Base-by-base conservation (phyloP, 345 rosid species). In the Eucalyptus virginea region DNA sequence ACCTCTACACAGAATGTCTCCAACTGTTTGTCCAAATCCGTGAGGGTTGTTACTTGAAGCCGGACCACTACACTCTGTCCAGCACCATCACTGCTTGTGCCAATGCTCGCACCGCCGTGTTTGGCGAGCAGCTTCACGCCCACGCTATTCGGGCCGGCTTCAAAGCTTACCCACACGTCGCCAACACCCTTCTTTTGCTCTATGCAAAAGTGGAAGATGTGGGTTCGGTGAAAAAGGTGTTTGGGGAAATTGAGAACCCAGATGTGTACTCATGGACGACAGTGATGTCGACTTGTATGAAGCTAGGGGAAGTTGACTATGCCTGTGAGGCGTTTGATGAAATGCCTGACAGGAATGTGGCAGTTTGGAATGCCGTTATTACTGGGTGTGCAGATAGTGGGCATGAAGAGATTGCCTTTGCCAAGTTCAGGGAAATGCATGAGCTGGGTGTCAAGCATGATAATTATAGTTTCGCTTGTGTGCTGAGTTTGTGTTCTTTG, bases 201-300 rank as follows among this genome's bases (percentile, higher is more conserved):
- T 94, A 94, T 67, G 94, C 94, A 52, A 95, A 90, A 87, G 86
- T 91, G 26, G 90, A 88, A 34, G 91, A 93, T 81, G 88, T 92
- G 40, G 85, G 9, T 87, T 96, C 94, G 1, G 89, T 93, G 81
- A 91, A 93, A 88, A 91, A 92, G 91, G 91, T 45, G 40, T 97
- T 97, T 87, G 69, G 42, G 40, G 97, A 97, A 88, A 96, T 94
- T 16, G 83, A 86, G 26, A 88, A 90, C 86, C 98, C 97, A 16
- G 97, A 96, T 90, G 96, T 90, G 89, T 95, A 93, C 91, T 95
- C 98, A 21, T 93, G 96, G 94, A 95, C 98, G 50, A 96, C 97
- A 77, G 62, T 97, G 88, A 54, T 96, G 26, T 92, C 96, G 7
- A 93, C 94, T 1, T 90, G 94, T 80, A 44, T 90, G 1, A 96